Base-by-base conservation (phyloP, 805 yeast species). In the Lipomyces orientalis region DNA sequence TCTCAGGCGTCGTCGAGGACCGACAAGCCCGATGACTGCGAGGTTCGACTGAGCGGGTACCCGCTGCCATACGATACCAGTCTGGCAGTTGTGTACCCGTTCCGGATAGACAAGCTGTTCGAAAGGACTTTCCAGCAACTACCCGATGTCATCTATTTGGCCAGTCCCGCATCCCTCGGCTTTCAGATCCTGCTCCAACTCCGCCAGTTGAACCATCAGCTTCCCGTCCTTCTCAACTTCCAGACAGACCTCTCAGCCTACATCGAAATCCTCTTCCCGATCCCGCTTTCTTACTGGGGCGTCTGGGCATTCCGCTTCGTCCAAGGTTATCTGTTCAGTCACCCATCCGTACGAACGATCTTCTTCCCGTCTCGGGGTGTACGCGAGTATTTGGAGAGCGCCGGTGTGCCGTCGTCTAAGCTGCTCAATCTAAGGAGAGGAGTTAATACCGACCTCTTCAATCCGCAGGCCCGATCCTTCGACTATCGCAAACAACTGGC, bases 51-150 rank as follows among this genome's bases (percentile, higher is more conserved):
- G 55, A 19, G n/a, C 7, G 55, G 55, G 6, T 52, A 52, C 35
- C 55, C 55, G 55, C n/a, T 52, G 55, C 55, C 55, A 52, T 52
- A 52, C 31, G 55, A 52, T 25, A 52, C 55, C 16, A 52, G 55
- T 52, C n/a, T 52, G 55, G 31, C 55, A 12, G 55, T 52, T 25
- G 55, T 52, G 55, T 52, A 52, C n/a, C 55, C 55, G 4, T 52
- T 52, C 55, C 55, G 55, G 7, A 52, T 52, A 16, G 55, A 52
- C 14, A 52, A 52, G 34, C 55, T 52, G n/a, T 52, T 52, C 34
- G 55, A 22, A 22, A 52, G 55, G 55, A 4, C 55, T 52, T 52
- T 52, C 55, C 55, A 52, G n/a, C 29, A 25, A 52, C 31, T 19
- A 2, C 55, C 55, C 34, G 55, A 52, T 25, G 31, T 52, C 12